These are phyloP conservation scores for Novymonas esmeraldas DNA, from an alignment of 208 protist genomes.

Conservation along the genomic window DNA sequence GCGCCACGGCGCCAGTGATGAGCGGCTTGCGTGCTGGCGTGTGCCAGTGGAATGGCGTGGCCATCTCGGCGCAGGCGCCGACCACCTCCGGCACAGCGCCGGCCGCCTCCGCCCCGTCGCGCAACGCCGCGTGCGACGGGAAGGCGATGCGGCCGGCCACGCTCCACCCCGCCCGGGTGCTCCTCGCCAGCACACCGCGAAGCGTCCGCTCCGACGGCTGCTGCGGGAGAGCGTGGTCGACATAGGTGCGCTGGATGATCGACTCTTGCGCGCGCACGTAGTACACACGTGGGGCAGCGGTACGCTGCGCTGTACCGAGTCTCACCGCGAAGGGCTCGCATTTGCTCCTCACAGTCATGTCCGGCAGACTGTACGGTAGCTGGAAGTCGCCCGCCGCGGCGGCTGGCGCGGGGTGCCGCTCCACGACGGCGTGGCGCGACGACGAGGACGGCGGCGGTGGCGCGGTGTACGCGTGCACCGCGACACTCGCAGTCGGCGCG, in stretches of 20 bases:
- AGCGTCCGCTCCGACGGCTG: slow-evolving; percentile 23
- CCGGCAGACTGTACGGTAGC: slow-evolving; percentile 66
- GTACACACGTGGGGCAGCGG: slow-evolving; percentile 28
- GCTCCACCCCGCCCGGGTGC: slow-evolving; percentile 69
- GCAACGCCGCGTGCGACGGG: slow-evolving; percentile 68
- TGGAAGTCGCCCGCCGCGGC: slow-evolving; percentile 35
- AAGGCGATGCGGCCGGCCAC: slow-evolving; percentile 40
- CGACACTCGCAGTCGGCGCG: slow-evolving; percentile 2
- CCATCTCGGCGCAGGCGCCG: slow-evolving; percentile 41
- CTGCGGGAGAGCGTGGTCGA: slow-evolving; percentile 8
- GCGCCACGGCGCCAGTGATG: slow-evolving; percentile 52
- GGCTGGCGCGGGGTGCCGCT: slow-evolving; percentile 7
- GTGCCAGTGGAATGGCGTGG: slow-evolving; percentile 68
- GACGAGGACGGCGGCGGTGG: slow-evolving; percentile 16
- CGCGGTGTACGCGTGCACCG: slow-evolving; percentile 16
- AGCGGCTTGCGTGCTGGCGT: slow-evolving; percentile 44
- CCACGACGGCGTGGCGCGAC: slow-evolving; percentile 10
- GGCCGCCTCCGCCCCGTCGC: slow-evolving; percentile 60
- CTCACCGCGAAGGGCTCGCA: slow-evolving; percentile 36
- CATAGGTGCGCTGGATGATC: slow-evolving; percentile 31
- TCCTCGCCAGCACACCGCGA: slow-evolving; percentile 53
- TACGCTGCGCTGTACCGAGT: slow-evolving; percentile 30
- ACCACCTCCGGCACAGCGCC: slow-evolving; percentile 53
- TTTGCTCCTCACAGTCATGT: slow-evolving; percentile 31
- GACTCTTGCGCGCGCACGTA: slow-evolving; percentile 35